Evolutionary conservation across 2,329 filamentous ascomycete genomes (phyloP).

Genomic region (Bimuria novae-zelandiae): DNA sequence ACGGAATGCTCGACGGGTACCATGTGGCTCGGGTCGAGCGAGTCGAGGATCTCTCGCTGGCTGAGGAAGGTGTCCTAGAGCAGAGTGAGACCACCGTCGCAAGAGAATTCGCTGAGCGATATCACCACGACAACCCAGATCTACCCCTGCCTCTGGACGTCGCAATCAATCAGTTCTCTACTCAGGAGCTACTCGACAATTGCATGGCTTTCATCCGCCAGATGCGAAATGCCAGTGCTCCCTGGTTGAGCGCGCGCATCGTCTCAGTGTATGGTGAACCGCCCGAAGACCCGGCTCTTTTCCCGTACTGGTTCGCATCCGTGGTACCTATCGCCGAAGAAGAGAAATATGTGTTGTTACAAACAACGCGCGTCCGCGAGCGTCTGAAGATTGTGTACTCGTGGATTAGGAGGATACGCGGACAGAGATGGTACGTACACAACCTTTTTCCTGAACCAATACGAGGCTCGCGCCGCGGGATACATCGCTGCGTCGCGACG

Average conservation of each 20-base stretch:
- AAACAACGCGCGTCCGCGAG: conserved; percentile 75
- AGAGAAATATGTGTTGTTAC: conserved; percentile 78
- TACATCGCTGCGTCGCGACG: conserved; percentile 4
- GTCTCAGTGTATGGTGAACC: conserved; percentile 76
- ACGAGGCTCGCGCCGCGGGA: conserved; percentile 2
- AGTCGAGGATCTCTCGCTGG: conserved; percentile 78
- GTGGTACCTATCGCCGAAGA: conserved; percentile 76
- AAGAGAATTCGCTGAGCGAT: conserved; percentile 41
- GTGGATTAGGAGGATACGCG: conserved; percentile 77
- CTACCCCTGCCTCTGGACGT: conserved; percentile 27
- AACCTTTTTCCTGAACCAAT: not conserved
- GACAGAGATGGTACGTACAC: conserved; percentile 68
- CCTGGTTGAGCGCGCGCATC: conserved; percentile 75
- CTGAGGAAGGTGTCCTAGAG: conserved; percentile 79
- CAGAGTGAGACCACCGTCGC: conserved; percentile 63
- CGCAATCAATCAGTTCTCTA: conserved; percentile 65
- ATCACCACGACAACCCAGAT: conserved; percentile 41
- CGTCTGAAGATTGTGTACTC: conserved; percentile 79
- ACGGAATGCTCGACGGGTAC: conserved; percentile 75
- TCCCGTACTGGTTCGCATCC: conserved; percentile 90
- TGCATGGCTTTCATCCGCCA: conserved; percentile 69
- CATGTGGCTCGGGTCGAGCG: conserved; percentile 74
- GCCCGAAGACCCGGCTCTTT: conserved; percentile 74
- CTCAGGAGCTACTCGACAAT: conserved; percentile 69
- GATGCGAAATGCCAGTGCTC: conserved; percentile 70